phyloP scores from a whole-genome alignment of 371 early-diverging fungal genomes.

The Mortierella sp. region DNA sequence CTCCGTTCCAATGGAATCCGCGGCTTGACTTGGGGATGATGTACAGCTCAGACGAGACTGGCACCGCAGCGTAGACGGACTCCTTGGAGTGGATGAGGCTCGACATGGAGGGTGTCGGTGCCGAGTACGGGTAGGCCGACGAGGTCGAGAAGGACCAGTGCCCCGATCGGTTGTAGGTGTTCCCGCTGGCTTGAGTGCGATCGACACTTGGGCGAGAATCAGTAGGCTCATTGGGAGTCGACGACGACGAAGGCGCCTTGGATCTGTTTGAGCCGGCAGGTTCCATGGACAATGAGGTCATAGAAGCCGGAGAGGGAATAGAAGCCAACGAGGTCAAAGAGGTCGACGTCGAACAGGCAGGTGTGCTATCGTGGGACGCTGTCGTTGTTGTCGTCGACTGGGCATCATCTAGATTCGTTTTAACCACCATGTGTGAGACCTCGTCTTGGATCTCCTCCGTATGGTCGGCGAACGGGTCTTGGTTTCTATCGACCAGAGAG shows the following conservation, averaged over 20 bases:
- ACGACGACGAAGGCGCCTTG: background rate
- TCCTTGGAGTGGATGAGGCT: slow-evolving; percentile 39
- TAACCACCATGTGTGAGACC: slow-evolving; percentile 24
- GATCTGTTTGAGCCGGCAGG: background rate
- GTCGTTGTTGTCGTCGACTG: background rate
- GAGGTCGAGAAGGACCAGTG: slow-evolving; percentile 12
- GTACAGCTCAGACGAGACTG: slow-evolving; percentile 45
- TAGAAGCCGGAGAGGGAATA: background rate
- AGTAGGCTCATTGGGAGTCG: background rate
- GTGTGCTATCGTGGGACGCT: background rate
- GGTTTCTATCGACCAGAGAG: background rate
- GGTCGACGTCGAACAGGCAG: background rate
- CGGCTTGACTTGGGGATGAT: slow-evolving; percentile 55
- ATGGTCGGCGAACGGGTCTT: slow-evolving; percentile 1
- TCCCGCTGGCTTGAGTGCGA: background rate
- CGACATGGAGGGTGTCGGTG: slow-evolving; percentile 17
- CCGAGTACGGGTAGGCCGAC: slow-evolving; percentile 13
- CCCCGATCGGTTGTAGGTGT: slow-evolving; percentile 19
- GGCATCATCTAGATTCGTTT: background rate
- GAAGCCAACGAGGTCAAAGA: background rate
- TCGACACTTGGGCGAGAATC: slow-evolving; percentile 5
- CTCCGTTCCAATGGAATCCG: slow-evolving; percentile 55
- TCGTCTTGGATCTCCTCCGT: slow-evolving; percentile 18
- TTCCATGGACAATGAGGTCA: background rate
- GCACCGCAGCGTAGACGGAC: slow-evolving; percentile 52